Percentiles rank a stretch among this genome's conserved stretches.
These are phyloP conservation scores for Tagetes erecta DNA, from an alignment of 129 eudicot species.

Conservation along the genomic window DNA sequence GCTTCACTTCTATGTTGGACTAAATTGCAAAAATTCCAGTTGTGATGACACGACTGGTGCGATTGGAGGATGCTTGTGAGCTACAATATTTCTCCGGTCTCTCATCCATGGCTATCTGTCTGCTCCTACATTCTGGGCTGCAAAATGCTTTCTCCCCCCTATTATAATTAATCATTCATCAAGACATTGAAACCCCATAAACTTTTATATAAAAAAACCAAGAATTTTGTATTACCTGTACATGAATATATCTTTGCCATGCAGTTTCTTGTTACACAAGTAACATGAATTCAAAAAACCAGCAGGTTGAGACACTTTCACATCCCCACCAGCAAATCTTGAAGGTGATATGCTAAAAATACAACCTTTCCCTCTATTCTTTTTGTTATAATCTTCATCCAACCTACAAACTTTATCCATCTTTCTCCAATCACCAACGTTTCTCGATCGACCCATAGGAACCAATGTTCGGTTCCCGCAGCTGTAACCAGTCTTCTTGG, in stretches of 20 bases:
- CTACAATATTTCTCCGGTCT: slow-evolving; percentile 48
- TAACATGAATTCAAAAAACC: slow-evolving; percentile 66
- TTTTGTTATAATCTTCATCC: slow-evolving; percentile 53
- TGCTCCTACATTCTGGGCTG: slow-evolving; percentile 79
- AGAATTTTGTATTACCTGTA: slow-evolving; percentile 54
- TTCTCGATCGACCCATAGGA: slow-evolving; percentile 33
- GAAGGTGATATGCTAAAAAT: slow-evolving; percentile 56
- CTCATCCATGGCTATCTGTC: slow-evolving; percentile 66
- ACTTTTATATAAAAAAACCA: not conserved
- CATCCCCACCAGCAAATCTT: slow-evolving; percentile 37
- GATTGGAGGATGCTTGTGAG: slow-evolving; percentile 44
- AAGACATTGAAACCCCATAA: not conserved
- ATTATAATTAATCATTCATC: slow-evolving; percentile 17
- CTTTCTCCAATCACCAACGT: not conserved
- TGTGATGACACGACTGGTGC: slow-evolving; percentile 41
- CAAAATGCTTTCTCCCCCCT: slow-evolving; percentile 93
- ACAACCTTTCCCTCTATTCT: slow-evolving; percentile 17
- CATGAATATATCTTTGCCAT: slow-evolving; percentile 81
- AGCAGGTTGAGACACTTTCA: slow-evolving; percentile 30
- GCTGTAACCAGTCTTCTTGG: not conserved
- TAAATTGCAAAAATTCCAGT: slow-evolving; percentile 67
- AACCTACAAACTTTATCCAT: slow-evolving; percentile 31
- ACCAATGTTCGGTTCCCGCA: slow-evolving; percentile 39
- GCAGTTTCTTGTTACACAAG: slow-evolving; percentile 61
- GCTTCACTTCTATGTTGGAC: slow-evolving; percentile 23